Evolutionary conservation across 441 rosid species (phyloP).

Genomic region (Adansonia madagascariensis): DNA sequence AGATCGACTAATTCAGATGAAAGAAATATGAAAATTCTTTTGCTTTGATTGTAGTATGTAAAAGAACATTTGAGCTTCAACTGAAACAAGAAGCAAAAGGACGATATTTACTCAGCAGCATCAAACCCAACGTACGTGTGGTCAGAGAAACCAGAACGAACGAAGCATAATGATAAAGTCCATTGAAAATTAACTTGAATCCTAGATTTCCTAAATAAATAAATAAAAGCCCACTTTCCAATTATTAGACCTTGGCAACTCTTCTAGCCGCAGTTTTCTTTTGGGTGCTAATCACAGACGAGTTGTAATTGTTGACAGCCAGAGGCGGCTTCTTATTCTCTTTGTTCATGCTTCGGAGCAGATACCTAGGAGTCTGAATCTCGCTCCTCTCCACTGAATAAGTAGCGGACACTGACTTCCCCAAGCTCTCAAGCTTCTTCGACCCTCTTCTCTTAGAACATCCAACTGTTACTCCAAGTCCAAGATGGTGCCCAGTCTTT

Average conservation of each 20-base stretch:
- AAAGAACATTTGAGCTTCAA: too few species aligned
- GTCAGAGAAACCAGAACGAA: too few species aligned
- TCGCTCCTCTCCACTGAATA: slow-evolving; percentile 45
- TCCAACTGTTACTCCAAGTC: slow-evolving; percentile 10
- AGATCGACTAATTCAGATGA: background rate
- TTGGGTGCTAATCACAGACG: slow-evolving; percentile 33
- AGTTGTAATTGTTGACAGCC: slow-evolving; percentile 38
- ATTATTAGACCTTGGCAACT: slow-evolving; percentile 46
- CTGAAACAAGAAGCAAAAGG: too few species aligned
- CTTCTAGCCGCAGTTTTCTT: slow-evolving; percentile 41
- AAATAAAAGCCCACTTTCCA: background rate
- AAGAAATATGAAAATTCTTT: background rate
- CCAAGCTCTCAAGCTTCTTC: slow-evolving; percentile 35
- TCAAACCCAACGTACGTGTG: too few species aligned
- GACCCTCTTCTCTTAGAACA: slow-evolving; percentile 5
- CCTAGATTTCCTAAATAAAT: background rate
- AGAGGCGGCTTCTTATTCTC: slow-evolving; percentile 73
- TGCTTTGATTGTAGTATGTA: too few species aligned
- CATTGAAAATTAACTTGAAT: background rate
- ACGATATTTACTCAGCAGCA: too few species aligned
- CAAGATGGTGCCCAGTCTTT: background rate
- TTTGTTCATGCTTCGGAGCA: slow-evolving; percentile 75
- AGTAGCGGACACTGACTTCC: slow-evolving; percentile 54
- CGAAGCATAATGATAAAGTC: background rate
- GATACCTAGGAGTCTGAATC: slow-evolving; percentile 54